A percentile compares a stretch with the other conserved stretches of the same genome.
Conservation (phyloP, 2,329 filamentous ascomycete genomes). For the Talaromyces sp. region DNA sequence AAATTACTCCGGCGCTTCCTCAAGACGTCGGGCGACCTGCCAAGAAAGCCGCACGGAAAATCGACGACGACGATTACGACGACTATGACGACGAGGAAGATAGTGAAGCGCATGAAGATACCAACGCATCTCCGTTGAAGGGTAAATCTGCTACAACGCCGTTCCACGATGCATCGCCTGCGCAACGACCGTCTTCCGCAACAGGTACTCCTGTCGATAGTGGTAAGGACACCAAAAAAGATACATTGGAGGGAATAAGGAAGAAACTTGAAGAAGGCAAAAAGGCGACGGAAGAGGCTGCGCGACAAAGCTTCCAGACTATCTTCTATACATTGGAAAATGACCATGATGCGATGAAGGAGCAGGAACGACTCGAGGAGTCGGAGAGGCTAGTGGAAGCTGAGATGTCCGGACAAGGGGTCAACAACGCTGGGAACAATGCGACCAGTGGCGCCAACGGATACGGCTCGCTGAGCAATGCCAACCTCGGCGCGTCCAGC, state of each 20-base stretch:
- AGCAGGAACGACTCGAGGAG: slow-evolving; percentile 94
- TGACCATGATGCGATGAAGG: slow-evolving; percentile 92
- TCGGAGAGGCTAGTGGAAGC: slow-evolving; percentile 94
- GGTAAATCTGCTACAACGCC: slow-evolving; percentile 49
- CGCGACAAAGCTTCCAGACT: slow-evolving; percentile 85
- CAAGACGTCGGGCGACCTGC: slow-evolving; percentile 45
- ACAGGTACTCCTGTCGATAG: slow-evolving; percentile 61
- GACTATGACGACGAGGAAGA: slow-evolving; percentile 62
- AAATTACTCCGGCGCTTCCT: slow-evolving; percentile 41
- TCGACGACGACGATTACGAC: slow-evolving; percentile 72
- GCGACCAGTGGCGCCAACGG: slow-evolving; percentile 57
- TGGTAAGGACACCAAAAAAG: slow-evolving; percentile 53
- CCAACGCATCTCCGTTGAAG: slow-evolving; percentile 48
- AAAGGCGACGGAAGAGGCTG: slow-evolving; percentile 82
- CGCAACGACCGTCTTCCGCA: slow-evolving; percentile 63
- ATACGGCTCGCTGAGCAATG: slow-evolving; percentile 85
- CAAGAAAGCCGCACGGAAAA: slow-evolving; percentile 65
- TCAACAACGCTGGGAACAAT: slow-evolving; percentile 52
- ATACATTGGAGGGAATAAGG: slow-evolving; percentile 79
- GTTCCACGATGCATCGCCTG: slow-evolving; percentile 62
- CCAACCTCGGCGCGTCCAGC: slow-evolving; percentile 92
- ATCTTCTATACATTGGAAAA: slow-evolving; percentile 94
- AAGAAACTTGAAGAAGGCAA: slow-evolving; percentile 91
- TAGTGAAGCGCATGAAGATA: slow-evolving; percentile 45
- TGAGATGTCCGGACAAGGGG: slow-evolving; percentile 68